These are phyloP conservation scores for Claviceps paspali DNA, from an alignment of 2,329 filamentous ascomycete genomes.

Conservation along the genomic window DNA sequence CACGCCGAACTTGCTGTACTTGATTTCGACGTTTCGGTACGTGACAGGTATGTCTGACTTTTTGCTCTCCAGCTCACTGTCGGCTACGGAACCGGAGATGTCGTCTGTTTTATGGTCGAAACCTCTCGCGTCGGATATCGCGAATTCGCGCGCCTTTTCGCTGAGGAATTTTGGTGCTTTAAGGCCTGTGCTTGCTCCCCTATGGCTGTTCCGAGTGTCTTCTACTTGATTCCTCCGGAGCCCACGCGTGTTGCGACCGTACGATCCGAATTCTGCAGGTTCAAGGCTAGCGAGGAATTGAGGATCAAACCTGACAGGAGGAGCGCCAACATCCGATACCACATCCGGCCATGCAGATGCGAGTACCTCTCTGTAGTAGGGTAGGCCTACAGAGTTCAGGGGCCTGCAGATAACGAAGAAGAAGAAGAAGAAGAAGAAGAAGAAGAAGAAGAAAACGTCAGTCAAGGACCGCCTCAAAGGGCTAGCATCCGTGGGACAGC, in stretches of 20 bases:
- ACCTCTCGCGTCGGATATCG: conserved; percentile 26
- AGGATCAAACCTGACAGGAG: conserved; percentile 59
- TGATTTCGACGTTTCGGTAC: conserved; percentile 92
- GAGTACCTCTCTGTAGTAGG: conserved; percentile 78
- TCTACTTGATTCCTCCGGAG: conserved; percentile 70
- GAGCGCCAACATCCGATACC: conserved; percentile 72
- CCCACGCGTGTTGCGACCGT: conserved; percentile 61
- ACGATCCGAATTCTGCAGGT: conserved; percentile 59
- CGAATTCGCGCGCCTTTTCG: conserved; percentile 66
- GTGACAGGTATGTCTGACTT: conserved; percentile 73
- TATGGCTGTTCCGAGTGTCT: conserved; percentile 51
- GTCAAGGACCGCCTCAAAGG: not conserved
- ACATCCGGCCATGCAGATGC: conserved; percentile 85
- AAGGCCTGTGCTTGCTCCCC: conserved; percentile 42
- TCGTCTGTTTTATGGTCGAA: conserved; percentile 36
- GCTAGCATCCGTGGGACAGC: not conserved
- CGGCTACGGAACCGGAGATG: conserved; percentile 48
- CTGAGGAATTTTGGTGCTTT: conserved; percentile 85
- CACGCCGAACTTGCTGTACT: conserved; percentile 98
- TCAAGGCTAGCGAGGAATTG: conserved; percentile 55
- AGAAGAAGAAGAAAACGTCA: conserved; percentile 7
- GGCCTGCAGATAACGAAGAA: too few relatives aligned
- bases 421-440: too few relatives aligned
- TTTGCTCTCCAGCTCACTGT: conserved; percentile 54
- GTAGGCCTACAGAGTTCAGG: conserved; percentile 74